Evolutionary conservation across 1,139 yeast species (phyloP), one percentile per base, ranked within the genome.

Genomic region (Candida neerlandica): DNA sequence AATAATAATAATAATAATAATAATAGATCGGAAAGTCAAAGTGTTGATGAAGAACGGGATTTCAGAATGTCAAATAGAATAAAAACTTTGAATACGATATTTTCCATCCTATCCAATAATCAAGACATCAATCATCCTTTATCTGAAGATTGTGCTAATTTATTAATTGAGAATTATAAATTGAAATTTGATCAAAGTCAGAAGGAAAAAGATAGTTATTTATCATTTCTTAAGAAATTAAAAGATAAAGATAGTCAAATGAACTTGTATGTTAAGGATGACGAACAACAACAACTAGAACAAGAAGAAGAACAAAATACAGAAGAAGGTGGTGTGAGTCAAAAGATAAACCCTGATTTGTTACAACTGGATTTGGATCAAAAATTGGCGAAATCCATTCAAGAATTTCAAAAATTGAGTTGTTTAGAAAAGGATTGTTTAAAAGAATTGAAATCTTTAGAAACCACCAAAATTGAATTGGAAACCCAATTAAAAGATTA

Each of bases 71-170:
- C 66, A 66, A 80, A 14, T 18, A 50, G 70, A 29, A 65, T 89
- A 30, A 84, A 84, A 16, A 79, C 79, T n/a, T 74, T 91, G 7
- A 84, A 82, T 58, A 85, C 84, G 55, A 77, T 89, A 1, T 75
- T 75, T 82, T 56, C 85, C 81, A 26, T 84, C 5, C 61, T 76
- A 12, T 74, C 79, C 14, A 61, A 84, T 9, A 85, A 86, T 54
- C 85, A 86, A 47, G 91, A 86, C 52, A 78, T 92, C n/a, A 96
- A 89, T 55, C 80, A 89, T 60, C 99, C 99, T 0, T 81, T 95
- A 14, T 92, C 98, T 58, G 76, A 77, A 32, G 98, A 92, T 45
- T 94, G 99, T 65, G 89, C 96, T 2, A 82, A 78, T 41, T 63
- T 80, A 27, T 66, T 92, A 29, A 74, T 87, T 4, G 84, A 81